phyloP scores from a whole-genome alignment of 2,329 filamentous ascomycete species.

The Phyllosticta paracitricarpa region DNA sequence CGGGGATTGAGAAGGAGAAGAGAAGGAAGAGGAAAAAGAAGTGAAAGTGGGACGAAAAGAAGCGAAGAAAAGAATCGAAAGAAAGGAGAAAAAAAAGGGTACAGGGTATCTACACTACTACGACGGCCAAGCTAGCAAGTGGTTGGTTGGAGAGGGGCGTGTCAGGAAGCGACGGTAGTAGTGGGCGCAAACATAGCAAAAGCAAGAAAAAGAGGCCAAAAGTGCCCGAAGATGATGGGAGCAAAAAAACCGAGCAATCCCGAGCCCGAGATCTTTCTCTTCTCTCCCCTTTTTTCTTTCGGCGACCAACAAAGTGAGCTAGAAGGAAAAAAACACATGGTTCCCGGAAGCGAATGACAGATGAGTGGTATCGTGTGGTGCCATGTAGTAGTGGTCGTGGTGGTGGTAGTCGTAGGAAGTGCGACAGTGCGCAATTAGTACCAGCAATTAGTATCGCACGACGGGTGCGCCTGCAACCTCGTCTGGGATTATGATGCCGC shows the following conservation, averaged over 20 bases:
- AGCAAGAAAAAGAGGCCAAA: neutral
- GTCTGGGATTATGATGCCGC: slow-evolving; percentile 27
- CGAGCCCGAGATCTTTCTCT: neutral
- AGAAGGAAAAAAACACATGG: neutral
- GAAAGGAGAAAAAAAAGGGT: neutral
- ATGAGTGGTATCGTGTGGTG: neutral
- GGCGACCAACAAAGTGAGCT: neutral
- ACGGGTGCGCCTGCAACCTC: slow-evolving; percentile 21
- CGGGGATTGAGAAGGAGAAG: neutral
- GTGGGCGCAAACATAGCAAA: neutral
- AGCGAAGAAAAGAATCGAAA: neutral
- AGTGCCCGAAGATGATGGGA: neutral
- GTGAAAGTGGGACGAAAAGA: neutral
- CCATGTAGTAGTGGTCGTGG: neutral
- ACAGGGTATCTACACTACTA: neutral
- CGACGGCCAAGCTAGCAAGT: neutral
- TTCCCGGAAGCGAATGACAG: neutral
- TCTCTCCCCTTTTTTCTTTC: neutral
- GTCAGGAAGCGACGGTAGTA: neutral
- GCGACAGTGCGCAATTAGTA: neutral
- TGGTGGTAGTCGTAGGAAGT: too few species aligned
- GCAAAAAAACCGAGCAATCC: neutral
- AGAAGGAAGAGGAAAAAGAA: neutral
- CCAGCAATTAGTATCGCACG: slow-evolving; percentile 21
- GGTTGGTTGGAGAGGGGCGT: neutral